Conservation (phyloP, 2,329 filamentous ascomycete species). For the Claviceps pazoutovae region DNA sequence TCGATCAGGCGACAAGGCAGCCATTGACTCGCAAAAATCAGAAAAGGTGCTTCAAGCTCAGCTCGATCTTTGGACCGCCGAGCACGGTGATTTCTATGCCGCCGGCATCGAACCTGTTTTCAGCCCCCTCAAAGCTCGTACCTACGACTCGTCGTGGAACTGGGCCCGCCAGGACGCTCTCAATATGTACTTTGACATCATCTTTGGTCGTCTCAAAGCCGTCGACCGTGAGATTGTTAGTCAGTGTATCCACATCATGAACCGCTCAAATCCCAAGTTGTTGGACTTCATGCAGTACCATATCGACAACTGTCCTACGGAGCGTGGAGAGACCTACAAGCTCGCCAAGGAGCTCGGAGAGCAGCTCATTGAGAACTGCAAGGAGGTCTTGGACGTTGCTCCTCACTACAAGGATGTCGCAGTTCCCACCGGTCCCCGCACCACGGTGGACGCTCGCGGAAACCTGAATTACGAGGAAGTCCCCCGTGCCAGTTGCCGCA, state of each 20-base stretch:
- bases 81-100: conserved; percentile 95
- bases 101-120: conserved; percentile 89
- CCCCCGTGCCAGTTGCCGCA: conserved; percentile 76
- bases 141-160: conserved; percentile 98
- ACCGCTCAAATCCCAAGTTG: conserved; percentile 87
- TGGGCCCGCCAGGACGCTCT: conserved; percentile 96
- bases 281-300: conserved; percentile 99
- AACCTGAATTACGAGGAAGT: conserved; percentile 87
- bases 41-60: conserved; percentile 82
- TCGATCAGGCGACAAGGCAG: conserved; percentile 89
- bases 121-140: conserved; percentile 80
- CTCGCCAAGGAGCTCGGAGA: conserved; percentile 90
- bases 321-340: conserved; percentile 92
- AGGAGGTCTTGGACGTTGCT: conserved; percentile 68
- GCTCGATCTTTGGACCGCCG: conserved; percentile 84
- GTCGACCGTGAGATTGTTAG: conserved; percentile 97
- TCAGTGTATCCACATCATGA: conserved; percentile 98
- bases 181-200: conserved; percentile 98
- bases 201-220: conserved; percentile 84
- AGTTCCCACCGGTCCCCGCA: conserved; percentile 80
- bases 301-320: conserved; percentile 95
- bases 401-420: conserved; percentile 95
- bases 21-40: conserved; percentile 70
- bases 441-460: conserved; percentile 81
- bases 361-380: conserved; percentile 95